phyloP scores from a whole-genome alignment of 768 basidiomycete genomes.

The Filobasidium wieringae region DNA sequence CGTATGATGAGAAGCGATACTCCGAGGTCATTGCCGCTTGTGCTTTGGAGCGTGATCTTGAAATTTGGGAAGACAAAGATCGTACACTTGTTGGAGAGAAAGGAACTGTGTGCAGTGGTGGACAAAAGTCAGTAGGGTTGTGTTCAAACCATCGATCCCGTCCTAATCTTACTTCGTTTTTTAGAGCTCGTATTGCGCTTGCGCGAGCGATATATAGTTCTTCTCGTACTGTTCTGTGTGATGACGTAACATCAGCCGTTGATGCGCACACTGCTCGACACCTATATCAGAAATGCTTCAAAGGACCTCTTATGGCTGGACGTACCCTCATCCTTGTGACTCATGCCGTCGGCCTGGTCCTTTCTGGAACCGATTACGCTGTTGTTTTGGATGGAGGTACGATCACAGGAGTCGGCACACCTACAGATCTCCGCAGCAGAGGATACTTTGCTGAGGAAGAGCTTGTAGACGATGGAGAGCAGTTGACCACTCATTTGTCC shows the following conservation, averaged over 20 bases:
- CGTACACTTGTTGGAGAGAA: constrained; percentile 37
- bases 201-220: constrained; percentile 34
- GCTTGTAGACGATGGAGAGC: constrained; percentile 16
- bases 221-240: constrained; percentile 31
- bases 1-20: constrained; percentile 33
- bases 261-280: constrained; percentile 37
- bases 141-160: background rate
- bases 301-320: constrained; percentile 25
- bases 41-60: constrained; percentile 32
- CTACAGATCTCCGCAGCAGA: constrained; percentile 18
- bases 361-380: constrained; percentile 28
- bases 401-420: constrained; percentile 25
- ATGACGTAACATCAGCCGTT: constrained; percentile 36
- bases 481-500: background rate
- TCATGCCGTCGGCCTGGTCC: constrained; percentile 35
- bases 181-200: constrained; percentile 30
- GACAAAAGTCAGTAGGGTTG: constrained; percentile 15
- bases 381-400: constrained; percentile 31
- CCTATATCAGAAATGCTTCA: constrained; percentile 29
- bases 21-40: constrained; percentile 31
- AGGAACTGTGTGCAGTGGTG: constrained; percentile 37
- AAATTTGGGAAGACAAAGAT: constrained; percentile 44
- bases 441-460: constrained; percentile 23
- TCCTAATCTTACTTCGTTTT: background rate
- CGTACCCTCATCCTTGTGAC: constrained; percentile 35